Base-by-base conservation (phyloP, 495 filamentous ascomycete species). In the Aspergillus olivimuriae region DNA sequence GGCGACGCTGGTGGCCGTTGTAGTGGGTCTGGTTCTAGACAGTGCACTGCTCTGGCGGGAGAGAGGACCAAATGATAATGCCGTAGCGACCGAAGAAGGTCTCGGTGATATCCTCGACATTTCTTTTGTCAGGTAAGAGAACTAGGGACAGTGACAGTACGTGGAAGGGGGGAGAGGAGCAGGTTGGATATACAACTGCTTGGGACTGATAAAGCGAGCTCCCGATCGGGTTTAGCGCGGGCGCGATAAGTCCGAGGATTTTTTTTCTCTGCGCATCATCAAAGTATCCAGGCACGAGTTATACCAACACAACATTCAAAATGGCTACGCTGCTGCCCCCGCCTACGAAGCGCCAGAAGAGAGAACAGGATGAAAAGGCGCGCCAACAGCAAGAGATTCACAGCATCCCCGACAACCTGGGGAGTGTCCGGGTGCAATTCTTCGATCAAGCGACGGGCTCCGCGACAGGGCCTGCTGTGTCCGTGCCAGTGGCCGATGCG, bases 271-370 rank as follows among this genome's bases (percentile, higher is more conserved):
- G n/a, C n/a, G n/a, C n/a, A n/a, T n/a, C n/a, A n/a, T n/a, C n/a
- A n/a, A n/a, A n/a, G n/a, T n/a, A n/a, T n/a, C n/a, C n/a, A n/a
- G n/a, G n/a, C n/a, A n/a, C n/a, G n/a, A n/a, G n/a, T n/a, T n/a
- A n/a, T n/a, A n/a, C n/a, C n/a, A n/a, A n/a, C n/a, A 28, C 3
- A 2, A n/a, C 12, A 5, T 23, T 10, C 22, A 62, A 34, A 30
- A 98, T 99, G 94, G 81, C 94, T 28, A 99, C 92, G 3, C 65
- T 92, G 14, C 61, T 82, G 22, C 94, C 94, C 12, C 94, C 90
- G 16, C 94, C 92, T 31, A 88, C 83, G 39, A 99, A 97, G 68
- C 81, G 89, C 36, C 87, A 94, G 53, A 84, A 83, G 64, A 78
- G 80, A 30, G 89, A 83, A 34, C 76, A 76, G 37, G 74, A 83